phyloP scores from a whole-genome alignment of 345 rosid genomes.

The Citrus glauca region DNA sequence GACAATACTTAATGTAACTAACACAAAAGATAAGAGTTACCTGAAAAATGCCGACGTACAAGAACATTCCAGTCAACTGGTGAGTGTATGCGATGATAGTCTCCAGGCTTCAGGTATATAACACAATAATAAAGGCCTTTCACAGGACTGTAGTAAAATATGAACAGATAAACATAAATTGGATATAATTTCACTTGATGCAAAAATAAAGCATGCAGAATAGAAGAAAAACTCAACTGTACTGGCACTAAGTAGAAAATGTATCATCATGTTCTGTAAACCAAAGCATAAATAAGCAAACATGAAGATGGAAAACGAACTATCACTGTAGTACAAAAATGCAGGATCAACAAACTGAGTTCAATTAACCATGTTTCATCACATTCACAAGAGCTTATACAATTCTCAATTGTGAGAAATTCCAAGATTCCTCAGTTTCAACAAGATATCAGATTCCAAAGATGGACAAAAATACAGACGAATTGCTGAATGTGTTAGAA shows the following conservation, averaged over 20 bases:
- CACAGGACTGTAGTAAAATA: slow-evolving; percentile 57
- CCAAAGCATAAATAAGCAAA: neutral
- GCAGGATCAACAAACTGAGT: neutral
- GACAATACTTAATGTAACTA: neutral
- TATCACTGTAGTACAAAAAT: neutral
- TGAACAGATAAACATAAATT: neutral
- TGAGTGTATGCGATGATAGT: slow-evolving; percentile 91
- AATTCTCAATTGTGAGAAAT: neutral
- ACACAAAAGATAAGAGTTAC: slow-evolving; percentile 30
- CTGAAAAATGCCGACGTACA: slow-evolving; percentile 88
- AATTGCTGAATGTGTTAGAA: neutral
- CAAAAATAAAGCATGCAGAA: neutral
- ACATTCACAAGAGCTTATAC: neutral
- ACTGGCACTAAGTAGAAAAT: neutral
- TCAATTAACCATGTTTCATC: neutral
- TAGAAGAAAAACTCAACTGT: neutral
- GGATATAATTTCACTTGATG: neutral
- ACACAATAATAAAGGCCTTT: slow-evolving; percentile 95
- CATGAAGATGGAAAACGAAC: neutral
- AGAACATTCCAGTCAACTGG: slow-evolving; percentile 87
- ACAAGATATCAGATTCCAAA: neutral
- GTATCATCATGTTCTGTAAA: neutral
- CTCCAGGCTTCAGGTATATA: slow-evolving; percentile 86
- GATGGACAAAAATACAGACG: neutral
- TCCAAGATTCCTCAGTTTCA: neutral